These are phyloP conservation scores for Cucurbita moschata DNA, from an alignment of 306 rosid genomes.

Conservation along the genomic window DNA sequence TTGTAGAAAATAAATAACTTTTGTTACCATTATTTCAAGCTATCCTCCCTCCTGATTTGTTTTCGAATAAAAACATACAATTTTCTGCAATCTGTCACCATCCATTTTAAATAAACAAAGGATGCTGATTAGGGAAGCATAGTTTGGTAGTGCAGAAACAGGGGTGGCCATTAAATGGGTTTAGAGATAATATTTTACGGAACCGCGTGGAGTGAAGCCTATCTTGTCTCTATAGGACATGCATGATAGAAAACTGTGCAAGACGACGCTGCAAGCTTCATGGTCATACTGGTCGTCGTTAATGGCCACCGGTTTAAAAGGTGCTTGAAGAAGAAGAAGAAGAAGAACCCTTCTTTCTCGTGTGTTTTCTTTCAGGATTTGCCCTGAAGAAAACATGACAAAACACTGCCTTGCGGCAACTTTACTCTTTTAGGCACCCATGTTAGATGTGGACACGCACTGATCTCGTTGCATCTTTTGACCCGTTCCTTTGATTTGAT, in stretches of 20 bases:
- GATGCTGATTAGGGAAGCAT: not conserved
- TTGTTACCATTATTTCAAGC: not conserved
- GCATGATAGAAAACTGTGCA: not conserved
- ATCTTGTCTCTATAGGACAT: not conserved
- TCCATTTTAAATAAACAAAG: not conserved
- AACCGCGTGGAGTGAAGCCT: not conserved
- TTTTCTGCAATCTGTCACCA: not conserved
- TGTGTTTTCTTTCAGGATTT: not conserved
- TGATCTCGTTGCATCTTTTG: not conserved
- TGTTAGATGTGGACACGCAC: not conserved
- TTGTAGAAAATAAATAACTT: not conserved
- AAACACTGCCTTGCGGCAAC: conserved; percentile 3
- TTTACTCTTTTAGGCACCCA: not conserved
- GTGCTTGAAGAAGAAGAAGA: not conserved
- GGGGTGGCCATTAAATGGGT: not conserved
- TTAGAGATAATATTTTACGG: not conserved
- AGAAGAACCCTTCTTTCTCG: not conserved
- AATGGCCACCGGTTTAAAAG: not conserved
- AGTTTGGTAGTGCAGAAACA: not conserved
- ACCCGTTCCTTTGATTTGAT: not conserved
- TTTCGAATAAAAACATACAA: not conserved
- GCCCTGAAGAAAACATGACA: conserved; percentile 3
- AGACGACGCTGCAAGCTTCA: not conserved
- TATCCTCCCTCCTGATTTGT: not conserved
- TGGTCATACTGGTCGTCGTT: not conserved